A percentile compares a stretch with the other conserved stretches of the same genome.
Evolutionary conservation across 2,329 filamentous ascomycete species (phyloP).

Genomic region (Cucurbitaria berberidis): DNA sequence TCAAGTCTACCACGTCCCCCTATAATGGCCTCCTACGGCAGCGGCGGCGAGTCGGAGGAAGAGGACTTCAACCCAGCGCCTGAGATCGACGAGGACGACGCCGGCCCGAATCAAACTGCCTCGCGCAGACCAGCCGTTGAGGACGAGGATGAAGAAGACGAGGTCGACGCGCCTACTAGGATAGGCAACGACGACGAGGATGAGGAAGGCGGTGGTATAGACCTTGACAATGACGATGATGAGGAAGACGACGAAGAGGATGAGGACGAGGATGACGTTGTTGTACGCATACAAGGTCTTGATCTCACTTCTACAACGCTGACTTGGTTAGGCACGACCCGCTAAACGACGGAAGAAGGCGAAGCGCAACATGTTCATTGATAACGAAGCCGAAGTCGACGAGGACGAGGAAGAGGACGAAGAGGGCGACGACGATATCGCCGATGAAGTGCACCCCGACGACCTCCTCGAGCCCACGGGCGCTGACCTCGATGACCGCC

Average conservation of each 20-base stretch:
- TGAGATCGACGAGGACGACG: conserved; percentile 68
- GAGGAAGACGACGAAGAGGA: conserved; percentile 66
- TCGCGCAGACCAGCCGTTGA: conserved; percentile 39
- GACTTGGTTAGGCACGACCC: conserved; percentile 64
- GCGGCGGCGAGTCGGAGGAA: conserved; percentile 61
- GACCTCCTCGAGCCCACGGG: conserved; percentile 80
- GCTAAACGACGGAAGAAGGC: conserved; percentile 79
- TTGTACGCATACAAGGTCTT: conserved; percentile 23
- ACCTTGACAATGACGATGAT: conserved; percentile 63
- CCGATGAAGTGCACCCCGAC: conserved; percentile 88
- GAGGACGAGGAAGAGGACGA: conserved; percentile 84
- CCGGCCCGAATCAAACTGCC: conserved; percentile 22
- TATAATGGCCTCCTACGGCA: conserved; percentile 40
- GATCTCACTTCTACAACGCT: conserved; percentile 14
- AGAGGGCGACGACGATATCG: conserved; percentile 81
- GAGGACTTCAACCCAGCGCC: conserved; percentile 90
- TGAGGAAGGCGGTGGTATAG: conserved; percentile 59
- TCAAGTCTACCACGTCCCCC: conserved; percentile 5
- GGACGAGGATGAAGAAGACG: conserved; percentile 47
- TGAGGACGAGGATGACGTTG: conserved; percentile 65
- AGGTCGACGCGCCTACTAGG: conserved; percentile 40
- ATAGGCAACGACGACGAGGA: conserved; percentile 54
- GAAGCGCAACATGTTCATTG: conserved; percentile 84
- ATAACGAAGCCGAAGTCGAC: conserved; percentile 98
- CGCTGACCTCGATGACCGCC: conserved; percentile 84